These are phyloP conservation scores for Rhodotorula kratochvilovae DNA, from an alignment of 768 basidiomycete genomes.

Conservation along the genomic window DNA sequence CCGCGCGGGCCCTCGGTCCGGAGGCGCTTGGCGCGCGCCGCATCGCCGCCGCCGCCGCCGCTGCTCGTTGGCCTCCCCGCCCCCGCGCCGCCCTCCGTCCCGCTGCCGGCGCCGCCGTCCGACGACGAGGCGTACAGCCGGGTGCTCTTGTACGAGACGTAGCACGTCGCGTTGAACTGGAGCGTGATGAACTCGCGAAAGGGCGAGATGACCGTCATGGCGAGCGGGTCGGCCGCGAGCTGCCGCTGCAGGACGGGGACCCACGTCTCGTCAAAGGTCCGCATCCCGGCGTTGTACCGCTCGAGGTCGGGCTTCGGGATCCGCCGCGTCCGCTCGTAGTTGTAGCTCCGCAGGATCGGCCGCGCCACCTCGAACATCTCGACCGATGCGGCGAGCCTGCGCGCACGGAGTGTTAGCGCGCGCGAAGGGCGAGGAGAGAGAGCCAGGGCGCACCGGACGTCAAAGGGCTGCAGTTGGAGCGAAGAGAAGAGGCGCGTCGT, in stretches of 20 bases:
- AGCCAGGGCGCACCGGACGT: constrained; percentile 20
- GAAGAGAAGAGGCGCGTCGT: constrained; percentile 33
- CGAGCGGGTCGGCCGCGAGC: constrained; percentile 34
- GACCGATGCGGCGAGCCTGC: constrained; percentile 37
- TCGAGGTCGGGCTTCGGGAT: constrained; percentile 36
- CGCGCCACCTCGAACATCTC: constrained; percentile 40
- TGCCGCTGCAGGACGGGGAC: constrained; percentile 21
- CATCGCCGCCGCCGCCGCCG: not conserved
- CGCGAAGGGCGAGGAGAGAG: too few species aligned
- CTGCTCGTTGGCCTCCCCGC: not conserved
- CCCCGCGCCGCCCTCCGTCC: not conserved
- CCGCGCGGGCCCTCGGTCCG: constrained; percentile 19
- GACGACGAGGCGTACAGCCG: constrained; percentile 18
- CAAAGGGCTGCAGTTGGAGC: constrained; percentile 34
- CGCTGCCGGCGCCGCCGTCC: not conserved
- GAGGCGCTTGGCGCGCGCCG: constrained; percentile 6
- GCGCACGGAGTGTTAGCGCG: too few species aligned
- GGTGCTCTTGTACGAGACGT: constrained; percentile 25
- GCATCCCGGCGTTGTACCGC: constrained; percentile 37
- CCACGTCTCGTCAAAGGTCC: constrained; percentile 36
- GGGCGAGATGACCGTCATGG: constrained; percentile 37
- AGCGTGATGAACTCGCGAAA: constrained; percentile 37
- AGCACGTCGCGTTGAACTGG: constrained; percentile 17
- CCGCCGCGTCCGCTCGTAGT: constrained; percentile 32
- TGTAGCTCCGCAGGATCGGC: constrained; percentile 33